These are phyloP conservation scores for Clonostachys chloroleuca DNA, from an alignment of 2,329 filamentous ascomycete genomes.

Conservation along the genomic window DNA sequence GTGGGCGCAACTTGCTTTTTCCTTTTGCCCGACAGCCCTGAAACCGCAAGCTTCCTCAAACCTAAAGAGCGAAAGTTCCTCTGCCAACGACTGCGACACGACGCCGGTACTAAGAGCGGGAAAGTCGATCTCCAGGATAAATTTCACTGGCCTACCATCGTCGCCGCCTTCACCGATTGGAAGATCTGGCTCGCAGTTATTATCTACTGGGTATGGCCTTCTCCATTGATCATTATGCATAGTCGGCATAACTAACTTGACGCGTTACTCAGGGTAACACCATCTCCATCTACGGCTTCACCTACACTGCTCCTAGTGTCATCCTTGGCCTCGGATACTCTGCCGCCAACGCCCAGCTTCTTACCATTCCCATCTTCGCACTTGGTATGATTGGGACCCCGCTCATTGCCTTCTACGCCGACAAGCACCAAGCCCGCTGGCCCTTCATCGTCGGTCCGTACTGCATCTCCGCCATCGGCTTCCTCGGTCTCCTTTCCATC, in stretches of 20 bases:
- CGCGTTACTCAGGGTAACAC: not conserved
- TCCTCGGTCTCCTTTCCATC: slow-evolving; percentile 5
- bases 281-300: slow-evolving; percentile 23
- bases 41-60: not conserved
- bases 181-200: slow-evolving; percentile 30
- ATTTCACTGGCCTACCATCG: slow-evolving; percentile 1
- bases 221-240: too few species aligned
- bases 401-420: slow-evolving; percentile 2
- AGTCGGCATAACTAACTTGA: not conserved
- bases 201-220: slow-evolving; percentile 23
- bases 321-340: slow-evolving; percentile 31
- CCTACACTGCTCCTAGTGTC: slow-evolving; percentile 24
- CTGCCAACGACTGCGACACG: not conserved
- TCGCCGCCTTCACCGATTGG: slow-evolving; percentile 31
- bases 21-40: slow-evolving; percentile 5
- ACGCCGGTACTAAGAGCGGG: not conserved
- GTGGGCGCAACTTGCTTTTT: slow-evolving; percentile 39
- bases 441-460: slow-evolving; percentile 5
- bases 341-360: slow-evolving; percentile 14
- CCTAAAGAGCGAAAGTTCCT: not conserved
- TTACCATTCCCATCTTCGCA: slow-evolving; percentile 5
- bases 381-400: slow-evolving; percentile 1
- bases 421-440: slow-evolving; percentile 4
- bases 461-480: slow-evolving; percentile 4
- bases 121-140: slow-evolving; percentile 1